Evolutionary conservation across 139 green algal genomes (phyloP), one percentile per base, ranked within the genome.

Genomic region (Raphidocelis subcapitata): DNA sequence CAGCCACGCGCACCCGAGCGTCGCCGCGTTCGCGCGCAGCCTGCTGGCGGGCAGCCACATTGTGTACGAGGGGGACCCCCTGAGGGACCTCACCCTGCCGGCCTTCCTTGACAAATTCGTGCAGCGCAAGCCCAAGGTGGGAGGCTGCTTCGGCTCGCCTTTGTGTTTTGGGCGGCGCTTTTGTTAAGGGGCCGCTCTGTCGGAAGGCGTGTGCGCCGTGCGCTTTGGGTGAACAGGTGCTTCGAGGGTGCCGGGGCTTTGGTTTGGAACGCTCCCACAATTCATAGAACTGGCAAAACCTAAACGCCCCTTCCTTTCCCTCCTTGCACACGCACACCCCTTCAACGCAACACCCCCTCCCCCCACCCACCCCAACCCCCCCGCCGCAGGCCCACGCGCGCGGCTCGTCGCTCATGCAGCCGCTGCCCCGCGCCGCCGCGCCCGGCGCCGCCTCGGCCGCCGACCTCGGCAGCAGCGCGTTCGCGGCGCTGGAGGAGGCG

Each of bases 101-200:
- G 79, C 85, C 31, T 98, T 99, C 84, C 82, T 99, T 56, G 94
- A 98, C 85, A 96, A 96, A 79, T 97, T 98, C 55, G 82, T 97
- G 18, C 76, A 90, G 56, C 96, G 95, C 76, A 97, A 97, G 76
- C 79, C 91, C 61, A 98, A 97, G 85, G 83, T 87, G 51, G 15
- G 62, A n/a, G n/a, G n/a, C n/a, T n/a, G n/a, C n/a, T n/a, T n/a
- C n/a, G n/a, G n/a, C n/a, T n/a, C n/a, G 47, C 15, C 16, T 55
- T 55, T 55, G 26, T 8, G 26, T 5, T 47, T 26, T 44, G 15
- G 59, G 59, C 26, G 21, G 59, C 59, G 20, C 20, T n/a, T 49
- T 66, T 47, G 29, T 29, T 29, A 46, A 49, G 28, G n/a, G 12
- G n/a, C n/a, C n/a, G n/a, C n/a, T n/a, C n/a, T n/a, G n/a, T n/a